phyloP scores from a whole-genome alignment of 164 flowering plant genomes.

The Magnolia kwangsiensis region DNA sequence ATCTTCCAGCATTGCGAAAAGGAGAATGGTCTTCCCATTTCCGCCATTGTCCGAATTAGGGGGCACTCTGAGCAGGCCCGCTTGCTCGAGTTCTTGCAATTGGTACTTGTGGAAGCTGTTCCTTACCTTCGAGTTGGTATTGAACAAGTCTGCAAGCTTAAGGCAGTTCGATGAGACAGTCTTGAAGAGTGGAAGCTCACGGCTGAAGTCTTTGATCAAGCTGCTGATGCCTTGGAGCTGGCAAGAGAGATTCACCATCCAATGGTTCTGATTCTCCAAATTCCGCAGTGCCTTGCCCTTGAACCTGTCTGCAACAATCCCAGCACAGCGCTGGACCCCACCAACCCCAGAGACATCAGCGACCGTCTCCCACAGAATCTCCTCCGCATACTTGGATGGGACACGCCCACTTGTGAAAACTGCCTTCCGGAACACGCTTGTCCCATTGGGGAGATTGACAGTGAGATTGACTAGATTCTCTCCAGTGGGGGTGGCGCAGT shows the following conservation, averaged over 20 bases:
- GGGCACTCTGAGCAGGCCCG: constrained; percentile 51
- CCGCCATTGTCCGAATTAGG: constrained; percentile 13
- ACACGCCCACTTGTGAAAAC: constrained; percentile 56
- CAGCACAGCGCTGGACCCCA: constrained; percentile 60
- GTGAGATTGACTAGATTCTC: constrained; percentile 68
- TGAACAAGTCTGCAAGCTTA: constrained; percentile 61
- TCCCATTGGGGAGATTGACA: constrained; percentile 92
- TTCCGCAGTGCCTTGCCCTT: constrained; percentile 71
- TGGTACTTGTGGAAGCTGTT: constrained; percentile 62
- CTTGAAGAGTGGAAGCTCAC: constrained; percentile 64
- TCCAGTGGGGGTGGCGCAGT: constrained; percentile 23
- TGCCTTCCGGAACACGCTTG: constrained; percentile 73
- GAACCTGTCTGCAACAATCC: constrained; percentile 78
- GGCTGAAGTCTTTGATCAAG: constrained; percentile 71
- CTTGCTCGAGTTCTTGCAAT: constrained; percentile 64
- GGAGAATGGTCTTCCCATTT: constrained; percentile 29
- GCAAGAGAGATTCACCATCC: constrained; percentile 90
- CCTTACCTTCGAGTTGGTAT: constrained; percentile 51
- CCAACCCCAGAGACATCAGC: constrained; percentile 56
- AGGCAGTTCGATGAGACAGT: constrained; percentile 52
- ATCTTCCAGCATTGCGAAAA: constrained; percentile 59
- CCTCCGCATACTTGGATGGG: constrained; percentile 81
- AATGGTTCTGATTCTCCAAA: constrained; percentile 75
- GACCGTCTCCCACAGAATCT: constrained; percentile 70
- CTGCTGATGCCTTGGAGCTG: constrained; percentile 70